Evolutionary conservation across 345 rosid genomes (phyloP), one percentile per base, ranked within the genome.

Genomic region (Mangifera indica): DNA sequence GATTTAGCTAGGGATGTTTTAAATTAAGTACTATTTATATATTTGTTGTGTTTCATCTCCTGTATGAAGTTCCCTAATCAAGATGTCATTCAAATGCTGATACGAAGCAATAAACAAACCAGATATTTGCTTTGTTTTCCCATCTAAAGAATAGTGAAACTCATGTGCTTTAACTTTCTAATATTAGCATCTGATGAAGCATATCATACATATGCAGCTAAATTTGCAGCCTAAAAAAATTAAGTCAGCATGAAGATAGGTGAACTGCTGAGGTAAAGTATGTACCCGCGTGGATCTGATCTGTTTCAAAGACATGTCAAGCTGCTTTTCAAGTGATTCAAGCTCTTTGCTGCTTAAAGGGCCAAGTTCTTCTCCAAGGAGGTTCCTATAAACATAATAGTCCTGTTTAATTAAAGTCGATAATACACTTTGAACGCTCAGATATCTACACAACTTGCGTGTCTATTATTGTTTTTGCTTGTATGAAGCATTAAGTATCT

Each of bases 311-410:
- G 97, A 94, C 75, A 87, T 77, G 81, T 94, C 98, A 21, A 94
- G 95, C 82, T 94, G 98, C 85, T 91, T 91, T 78, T 94, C 98
- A 25, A 94, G 93, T 7, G 96, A 84, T 79, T 93, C 98, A 63
- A 93, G 93, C 71, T 93, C 98, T 60, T 90, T 91, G 79, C 88
- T 85, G 86, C 78, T 87, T 58, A 93, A 77, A 80, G 96, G 97
- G 13, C 90, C 97, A 60, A 93, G 86, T 78, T 91, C 97, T 82
- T 93, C 98, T 69, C 98, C 98, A 70, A 91, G 72, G 11, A 93
- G 87, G 78, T 93, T 93, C 82, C 98, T 93, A 66, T 14, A 13
- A 26, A 26, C 7, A 66, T 52, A 32, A 42, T 48, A 44, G 64
- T 32, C 7, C 25, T 66, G 18, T 14, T 45, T 54, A 2, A 58